Evolutionary conservation across 2,329 filamentous ascomycete genomes (phyloP).

Genomic region (Ophiocordyceps camponoti-rufipedis): DNA sequence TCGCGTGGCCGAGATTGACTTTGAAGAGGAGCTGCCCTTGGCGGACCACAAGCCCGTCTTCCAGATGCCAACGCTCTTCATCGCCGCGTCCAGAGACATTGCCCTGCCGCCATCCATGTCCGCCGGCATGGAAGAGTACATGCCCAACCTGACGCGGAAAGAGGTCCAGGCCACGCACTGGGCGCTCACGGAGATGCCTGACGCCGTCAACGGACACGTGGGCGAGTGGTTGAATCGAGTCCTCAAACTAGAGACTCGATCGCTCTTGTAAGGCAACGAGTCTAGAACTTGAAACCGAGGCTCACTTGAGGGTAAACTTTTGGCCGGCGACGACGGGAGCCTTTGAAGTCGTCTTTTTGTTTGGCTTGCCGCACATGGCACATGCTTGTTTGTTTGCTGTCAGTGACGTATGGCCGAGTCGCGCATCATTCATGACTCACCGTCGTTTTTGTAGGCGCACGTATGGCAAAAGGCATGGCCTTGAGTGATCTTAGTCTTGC

Average conservation of each 20-base stretch:
- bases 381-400: conserved; percentile 25
- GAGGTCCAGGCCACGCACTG: conserved; percentile 62
- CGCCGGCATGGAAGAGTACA: conserved; percentile 47
- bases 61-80: conserved; percentile 51
- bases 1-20: conserved; percentile 53
- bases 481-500: conserved; percentile 45
- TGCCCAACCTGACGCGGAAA: conserved; percentile 44
- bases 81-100: conserved; percentile 51
- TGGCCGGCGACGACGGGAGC: conserved; percentile 39
- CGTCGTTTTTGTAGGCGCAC: conserved; percentile 43
- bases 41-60: conserved; percentile 37
- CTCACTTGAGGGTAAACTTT: conserved; percentile 42
- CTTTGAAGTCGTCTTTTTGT: conserved; percentile 27
- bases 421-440: conserved; percentile 17
- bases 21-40: conserved; percentile 50
- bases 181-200: conserved; percentile 58
- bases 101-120: conserved; percentile 59
- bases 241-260: conserved; percentile 8
- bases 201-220: conserved; percentile 51
- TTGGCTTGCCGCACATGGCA: conserved; percentile 44
- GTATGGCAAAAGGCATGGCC: conserved; percentile 41
- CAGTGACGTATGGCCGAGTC: conserved; percentile 1
- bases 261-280: conserved; percentile 7
- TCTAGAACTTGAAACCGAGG: neutral
- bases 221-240: conserved; percentile 42